These are phyloP conservation scores for Leccinum uliginosum DNA, from an alignment of 768 basidiomycete genomes.

Conservation along the genomic window DNA sequence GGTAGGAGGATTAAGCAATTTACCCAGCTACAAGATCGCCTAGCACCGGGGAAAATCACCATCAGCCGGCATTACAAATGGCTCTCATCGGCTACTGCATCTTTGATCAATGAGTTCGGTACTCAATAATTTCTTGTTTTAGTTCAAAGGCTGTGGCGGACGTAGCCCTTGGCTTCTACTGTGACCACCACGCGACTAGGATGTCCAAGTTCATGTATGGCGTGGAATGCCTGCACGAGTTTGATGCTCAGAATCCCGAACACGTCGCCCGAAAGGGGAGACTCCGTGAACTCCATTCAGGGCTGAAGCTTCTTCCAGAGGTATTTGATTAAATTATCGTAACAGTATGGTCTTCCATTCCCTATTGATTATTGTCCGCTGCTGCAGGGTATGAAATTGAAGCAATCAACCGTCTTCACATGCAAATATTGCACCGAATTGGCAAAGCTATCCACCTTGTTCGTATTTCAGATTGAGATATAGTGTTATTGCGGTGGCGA, in stretches of 20 bases:
- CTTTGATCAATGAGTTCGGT: neutral
- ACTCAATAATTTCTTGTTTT: conserved; percentile 6
- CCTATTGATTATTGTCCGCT: conserved; percentile 7
- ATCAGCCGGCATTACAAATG: conserved; percentile 70
- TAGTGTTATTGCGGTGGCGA: conserved; percentile 83
- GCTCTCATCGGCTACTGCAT: conserved; percentile 5
- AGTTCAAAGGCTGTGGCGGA: conserved; percentile 86
- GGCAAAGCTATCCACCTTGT: conserved; percentile 68
- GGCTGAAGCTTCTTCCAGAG: conserved; percentile 73
- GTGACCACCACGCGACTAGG: conserved; percentile 76
- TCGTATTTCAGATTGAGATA: conserved; percentile 79
- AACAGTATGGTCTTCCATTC: conserved; percentile 41
- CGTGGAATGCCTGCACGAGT: conserved; percentile 71
- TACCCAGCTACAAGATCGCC: conserved; percentile 65
- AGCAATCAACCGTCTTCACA: conserved; percentile 77
- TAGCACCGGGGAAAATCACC: conserved; percentile 49
- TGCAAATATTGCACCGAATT: conserved; percentile 82
- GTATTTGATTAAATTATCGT: conserved; percentile 80
- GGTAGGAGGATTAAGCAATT: conserved; percentile 78
- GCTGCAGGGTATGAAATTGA: conserved; percentile 62
- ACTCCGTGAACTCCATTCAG: conserved; percentile 71
- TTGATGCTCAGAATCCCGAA: conserved; percentile 60
- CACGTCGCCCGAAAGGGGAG: conserved; percentile 57
- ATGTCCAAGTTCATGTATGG: conserved; percentile 82
- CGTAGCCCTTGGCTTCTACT: conserved; percentile 80